Base-by-base conservation (phyloP, 768 basidiomycete genomes). In the Suillus spraguei region DNA sequence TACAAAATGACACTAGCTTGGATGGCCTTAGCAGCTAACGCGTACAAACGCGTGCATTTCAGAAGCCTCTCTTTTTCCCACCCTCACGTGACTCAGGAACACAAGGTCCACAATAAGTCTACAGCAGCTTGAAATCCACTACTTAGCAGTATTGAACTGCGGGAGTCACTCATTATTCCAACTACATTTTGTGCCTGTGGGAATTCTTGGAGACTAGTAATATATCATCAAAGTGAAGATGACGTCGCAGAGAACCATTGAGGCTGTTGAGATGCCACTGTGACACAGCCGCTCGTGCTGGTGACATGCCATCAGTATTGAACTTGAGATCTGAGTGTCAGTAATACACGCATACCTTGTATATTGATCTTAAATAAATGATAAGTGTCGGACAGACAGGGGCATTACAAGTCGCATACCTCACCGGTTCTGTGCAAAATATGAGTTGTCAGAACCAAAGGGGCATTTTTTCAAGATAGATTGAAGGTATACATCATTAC, bases 401-500 rank as follows among this genome's bases (percentile, higher is more conserved):
- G 22, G 22, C 22, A n/a, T n/a, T 10, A 13, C 10, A 46, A 22
- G 10, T 28, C 11, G 2, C 24, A 24, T 49, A 24, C 47, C 22
- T 24, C 22, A 16, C 35, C 5, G 11, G 28, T 52, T 50, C 49
- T 28, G 32, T 54, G 10, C 13, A 17, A 56, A 14, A 38, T 14
- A 36, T 4, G 22, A 73, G 70, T 32, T 53, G 60, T 33, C 0
- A 36, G 60, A 41, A 47, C 17, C 20, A 35, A n/a, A 32, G 35
- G 62, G 55, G 50, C 54, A 63, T 65, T 59, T 54, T 24, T 59
- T 58, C 24, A 65, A 35, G 22, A 54, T 53, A 36, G 35, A 63
- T 42, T 44, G 52, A 22, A 38, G 71, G 71, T 76, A 68, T 76
- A 65, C 61, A 66, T 36, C 52, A 71, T 68, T 65, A 67, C 59